phyloP scores from a whole-genome alignment of 805 yeast genomes.

The Scheffersomyces lignosus region DNA sequence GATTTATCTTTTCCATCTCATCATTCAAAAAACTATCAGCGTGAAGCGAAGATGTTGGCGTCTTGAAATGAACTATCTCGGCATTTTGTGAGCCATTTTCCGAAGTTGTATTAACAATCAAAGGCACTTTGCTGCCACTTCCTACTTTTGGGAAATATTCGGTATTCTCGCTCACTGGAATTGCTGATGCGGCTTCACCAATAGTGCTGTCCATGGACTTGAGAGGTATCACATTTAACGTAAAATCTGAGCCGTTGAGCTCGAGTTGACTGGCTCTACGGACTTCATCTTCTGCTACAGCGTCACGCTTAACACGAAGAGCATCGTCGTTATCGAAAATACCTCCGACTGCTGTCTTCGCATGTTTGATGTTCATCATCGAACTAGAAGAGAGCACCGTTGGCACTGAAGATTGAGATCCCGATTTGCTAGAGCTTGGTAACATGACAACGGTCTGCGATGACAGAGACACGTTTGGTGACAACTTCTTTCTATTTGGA shows the following conservation, averaged over 20 bases:
- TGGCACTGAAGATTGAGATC: slow-evolving; percentile 1
- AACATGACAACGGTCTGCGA: too few species aligned
- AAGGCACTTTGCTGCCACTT: slow-evolving; percentile 6
- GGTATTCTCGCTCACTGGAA: too few species aligned
- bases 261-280: too few species aligned
- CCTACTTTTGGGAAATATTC: not conserved
- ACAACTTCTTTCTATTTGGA: slow-evolving; percentile 3
- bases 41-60: slow-evolving; percentile 9
- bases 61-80: slow-evolving; percentile 13
- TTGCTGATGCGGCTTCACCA: too few species aligned
- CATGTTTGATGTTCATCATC: slow-evolving; percentile 2
- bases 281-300: too few species aligned
- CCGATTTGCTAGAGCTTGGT: not conserved
- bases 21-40: not conserved
- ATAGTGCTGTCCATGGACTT: too few species aligned
- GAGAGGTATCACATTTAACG: too few species aligned
- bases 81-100: slow-evolving; percentile 2
- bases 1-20: not conserved
- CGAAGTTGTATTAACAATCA: slow-evolving; percentile 13
- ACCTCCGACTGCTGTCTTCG: not conserved
- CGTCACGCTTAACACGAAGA: too few species aligned
- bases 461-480: slow-evolving; percentile 1
- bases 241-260: too few species aligned
- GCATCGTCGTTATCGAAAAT: too few species aligned
- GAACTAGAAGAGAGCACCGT: slow-evolving; percentile 6